Conservation (phyloP, 1,284 basidiomycete species). For the Tilletia setariae region DNA sequence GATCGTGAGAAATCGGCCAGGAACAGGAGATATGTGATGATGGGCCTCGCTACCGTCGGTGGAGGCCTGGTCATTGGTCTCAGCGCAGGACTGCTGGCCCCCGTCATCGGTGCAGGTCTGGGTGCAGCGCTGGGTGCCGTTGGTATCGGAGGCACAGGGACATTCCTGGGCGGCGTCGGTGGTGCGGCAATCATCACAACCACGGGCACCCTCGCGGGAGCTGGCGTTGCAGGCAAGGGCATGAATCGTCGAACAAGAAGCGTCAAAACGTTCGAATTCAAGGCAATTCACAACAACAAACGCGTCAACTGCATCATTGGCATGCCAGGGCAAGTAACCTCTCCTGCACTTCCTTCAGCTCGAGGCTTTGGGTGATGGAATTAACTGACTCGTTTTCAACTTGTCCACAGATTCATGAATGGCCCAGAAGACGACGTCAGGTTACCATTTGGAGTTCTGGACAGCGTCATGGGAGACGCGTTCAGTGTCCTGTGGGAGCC, state of each 20-base stretch:
- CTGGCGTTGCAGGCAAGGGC: constrained; percentile 47
- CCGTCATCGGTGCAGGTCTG: constrained; percentile 52
- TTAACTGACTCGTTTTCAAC: neutral
- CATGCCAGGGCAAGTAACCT: constrained; percentile 33
- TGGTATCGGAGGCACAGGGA: constrained; percentile 49
- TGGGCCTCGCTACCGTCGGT: constrained; percentile 52
- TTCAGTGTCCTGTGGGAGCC: constrained; percentile 54
- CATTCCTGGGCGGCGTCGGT: constrained; percentile 51
- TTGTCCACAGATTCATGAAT: constrained; percentile 39
- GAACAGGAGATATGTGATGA: constrained; percentile 48
- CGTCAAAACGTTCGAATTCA: constrained; percentile 53
- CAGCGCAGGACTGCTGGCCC: constrained; percentile 49
- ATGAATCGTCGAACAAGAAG: constrained; percentile 49
- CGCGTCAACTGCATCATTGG: constrained; percentile 52
- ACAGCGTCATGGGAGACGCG: constrained; percentile 52
- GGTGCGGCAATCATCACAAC: constrained; percentile 53
- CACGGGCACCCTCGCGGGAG: constrained; percentile 49
- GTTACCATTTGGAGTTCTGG: constrained; percentile 52
- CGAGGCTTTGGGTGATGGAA: too few species aligned
- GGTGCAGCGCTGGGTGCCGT: constrained; percentile 50
- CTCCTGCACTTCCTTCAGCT: neutral
- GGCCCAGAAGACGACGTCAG: constrained; percentile 49
- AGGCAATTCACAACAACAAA: constrained; percentile 54
- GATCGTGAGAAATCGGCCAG: constrained; percentile 36
- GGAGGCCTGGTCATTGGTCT: constrained; percentile 53